Percentiles rank a stretch among this genome's conserved stretches.
These are phyloP conservation scores for Vicia villosa DNA, from an alignment of 306 rosid species.

Conservation along the genomic window DNA sequence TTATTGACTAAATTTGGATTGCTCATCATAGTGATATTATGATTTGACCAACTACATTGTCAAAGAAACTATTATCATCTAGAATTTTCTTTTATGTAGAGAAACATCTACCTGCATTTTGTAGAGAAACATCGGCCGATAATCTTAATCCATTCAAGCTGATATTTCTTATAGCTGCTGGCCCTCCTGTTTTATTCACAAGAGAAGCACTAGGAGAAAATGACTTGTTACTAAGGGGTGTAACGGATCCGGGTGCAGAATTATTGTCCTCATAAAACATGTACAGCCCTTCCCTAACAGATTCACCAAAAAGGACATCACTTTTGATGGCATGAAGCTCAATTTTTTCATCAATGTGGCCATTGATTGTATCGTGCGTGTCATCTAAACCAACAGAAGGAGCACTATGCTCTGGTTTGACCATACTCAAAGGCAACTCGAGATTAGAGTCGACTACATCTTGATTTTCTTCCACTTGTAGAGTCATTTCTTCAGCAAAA, in stretches of 20 bases:
- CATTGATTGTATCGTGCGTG: slow-evolving; percentile 38
- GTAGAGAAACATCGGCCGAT: no score
- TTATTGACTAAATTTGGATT: slow-evolving; percentile 29
- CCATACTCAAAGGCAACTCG: slow-evolving; percentile 44
- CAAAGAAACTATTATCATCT: slow-evolving; percentile 29
- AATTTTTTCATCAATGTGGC: slow-evolving; percentile 39
- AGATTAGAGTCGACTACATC: slow-evolving; percentile 50
- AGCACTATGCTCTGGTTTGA: slow-evolving; percentile 36
- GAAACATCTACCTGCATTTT: no score
- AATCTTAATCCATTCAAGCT: slow-evolving; percentile 41
- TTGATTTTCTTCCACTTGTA: slow-evolving; percentile 52
- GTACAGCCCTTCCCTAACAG: slow-evolving; percentile 74
- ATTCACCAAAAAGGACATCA: slow-evolving; percentile 47
- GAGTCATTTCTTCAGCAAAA: slow-evolving; percentile 50
- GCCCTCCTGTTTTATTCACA: slow-evolving; percentile 36
- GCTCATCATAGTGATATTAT: slow-evolving; percentile 24
- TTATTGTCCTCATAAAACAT: slow-evolving; percentile 65
- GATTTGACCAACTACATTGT: slow-evolving; percentile 22
- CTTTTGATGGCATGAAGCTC: slow-evolving; percentile 42
- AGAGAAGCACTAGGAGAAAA: slow-evolving; percentile 46
- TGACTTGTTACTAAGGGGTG: slow-evolving; percentile 44
- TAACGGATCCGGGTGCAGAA: slow-evolving; percentile 34
- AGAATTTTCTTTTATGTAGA: slow-evolving; percentile 35
- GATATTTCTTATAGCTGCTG: slow-evolving; percentile 45
- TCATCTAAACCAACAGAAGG: slow-evolving; percentile 36